These are phyloP conservation scores for Lentinula edodes DNA, from an alignment of 768 basidiomycete genomes.

Conservation along the genomic window DNA sequence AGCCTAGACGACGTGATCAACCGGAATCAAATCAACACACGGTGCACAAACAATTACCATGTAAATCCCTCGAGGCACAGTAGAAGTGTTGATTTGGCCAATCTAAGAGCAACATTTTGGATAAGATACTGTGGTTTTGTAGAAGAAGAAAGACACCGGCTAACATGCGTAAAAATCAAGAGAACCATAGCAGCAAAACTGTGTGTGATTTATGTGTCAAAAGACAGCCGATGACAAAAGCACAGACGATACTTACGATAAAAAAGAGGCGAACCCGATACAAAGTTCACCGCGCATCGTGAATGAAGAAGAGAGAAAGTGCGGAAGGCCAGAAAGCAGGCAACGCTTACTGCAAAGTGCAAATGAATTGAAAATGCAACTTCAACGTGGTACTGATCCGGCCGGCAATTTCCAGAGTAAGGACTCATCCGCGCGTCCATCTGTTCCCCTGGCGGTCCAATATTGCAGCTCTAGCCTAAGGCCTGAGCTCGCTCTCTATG, in stretches of 20 bases:
- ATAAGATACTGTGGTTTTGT: constrained; percentile 8
- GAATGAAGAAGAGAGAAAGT: constrained; percentile 14
- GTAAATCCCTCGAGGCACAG: constrained; percentile 62
- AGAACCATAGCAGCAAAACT: constrained; percentile 50
- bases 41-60: constrained; percentile 46
- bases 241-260: constrained; percentile 49
- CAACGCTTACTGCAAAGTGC: not conserved
- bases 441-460: no score
- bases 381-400: not conserved
- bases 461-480: not conserved
- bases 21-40: not conserved
- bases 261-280: constrained; percentile 62
- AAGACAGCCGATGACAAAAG: constrained; percentile 14
- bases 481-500: constrained; percentile 20
- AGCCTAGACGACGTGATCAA: constrained; percentile 34
- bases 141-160: constrained; percentile 7
- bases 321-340: constrained; percentile 10
- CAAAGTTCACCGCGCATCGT: constrained; percentile 73
- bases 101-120: constrained; percentile 42
- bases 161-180: constrained; percentile 74
- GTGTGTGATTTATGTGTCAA: constrained; percentile 12
- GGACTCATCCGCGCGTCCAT: not conserved
- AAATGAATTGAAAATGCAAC: not conserved
- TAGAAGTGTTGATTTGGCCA: constrained; percentile 76
- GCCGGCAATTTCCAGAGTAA: constrained; percentile 12